Conservation (phyloP, 1,284 basidiomycete species). For the Puccinia novopanici region DNA sequence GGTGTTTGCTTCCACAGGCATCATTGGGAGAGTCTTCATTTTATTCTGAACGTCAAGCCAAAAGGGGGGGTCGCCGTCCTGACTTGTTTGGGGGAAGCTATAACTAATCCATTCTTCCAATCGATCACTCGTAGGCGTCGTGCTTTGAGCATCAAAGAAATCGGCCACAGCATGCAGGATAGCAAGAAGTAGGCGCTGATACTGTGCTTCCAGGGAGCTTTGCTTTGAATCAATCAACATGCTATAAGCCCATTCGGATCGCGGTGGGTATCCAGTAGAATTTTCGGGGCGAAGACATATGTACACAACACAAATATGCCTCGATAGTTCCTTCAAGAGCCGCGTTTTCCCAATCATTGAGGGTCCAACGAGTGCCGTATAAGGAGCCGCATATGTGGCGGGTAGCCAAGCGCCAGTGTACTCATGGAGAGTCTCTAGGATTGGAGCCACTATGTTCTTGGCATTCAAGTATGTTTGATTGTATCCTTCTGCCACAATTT, state of each 20-base stretch:
- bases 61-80: not conserved
- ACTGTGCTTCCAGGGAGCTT: not conserved
- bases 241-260: not conserved
- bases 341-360: not conserved
- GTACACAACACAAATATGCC: not conserved
- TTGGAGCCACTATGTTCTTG: not conserved
- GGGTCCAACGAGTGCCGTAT: not conserved
- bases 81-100: not conserved
- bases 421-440: not conserved
- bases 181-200: not conserved
- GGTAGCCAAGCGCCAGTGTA: not conserved
- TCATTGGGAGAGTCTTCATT: not conserved
- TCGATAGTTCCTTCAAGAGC: not conserved
- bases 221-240: not conserved
- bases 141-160: not conserved
- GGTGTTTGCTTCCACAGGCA: not conserved
- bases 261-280: slow-evolving; percentile 2
- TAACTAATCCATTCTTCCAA: not conserved
- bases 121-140: not conserved
- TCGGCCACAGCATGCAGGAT: not conserved
- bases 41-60: not conserved
- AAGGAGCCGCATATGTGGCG: not conserved
- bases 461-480: not conserved
- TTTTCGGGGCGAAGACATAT: not conserved
- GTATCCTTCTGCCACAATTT: slow-evolving; percentile 4